These are phyloP conservation scores for Pestalotiopsis sp. DNA, from an alignment of 2,329 filamentous ascomycete genomes.

Conservation along the genomic window DNA sequence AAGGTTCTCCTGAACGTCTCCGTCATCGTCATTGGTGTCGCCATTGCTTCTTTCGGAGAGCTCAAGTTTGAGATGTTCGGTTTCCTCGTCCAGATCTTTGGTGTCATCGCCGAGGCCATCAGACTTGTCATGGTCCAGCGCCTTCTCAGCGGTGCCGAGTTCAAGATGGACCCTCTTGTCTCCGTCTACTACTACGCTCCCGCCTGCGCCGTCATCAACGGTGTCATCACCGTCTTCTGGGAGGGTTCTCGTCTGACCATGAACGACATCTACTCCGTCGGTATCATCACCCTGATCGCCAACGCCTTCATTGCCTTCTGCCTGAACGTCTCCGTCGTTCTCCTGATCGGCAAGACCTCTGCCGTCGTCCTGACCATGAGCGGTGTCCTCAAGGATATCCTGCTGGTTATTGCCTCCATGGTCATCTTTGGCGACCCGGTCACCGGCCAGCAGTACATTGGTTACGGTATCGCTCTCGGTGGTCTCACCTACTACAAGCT, in stretches of 20 bases:
- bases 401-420: constrained; percentile 70
- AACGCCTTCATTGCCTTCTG: constrained; percentile 80
- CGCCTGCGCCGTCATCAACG: constrained; percentile 82
- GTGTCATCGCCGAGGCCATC: constrained; percentile 80
- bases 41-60: constrained; percentile 62
- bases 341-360: constrained; percentile 78
- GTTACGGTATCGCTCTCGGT: constrained; percentile 63
- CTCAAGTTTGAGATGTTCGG: constrained; percentile 70
- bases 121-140: constrained; percentile 87
- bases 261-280: constrained; percentile 67
- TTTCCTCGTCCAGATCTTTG: constrained; percentile 73
- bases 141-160: constrained; percentile 74
- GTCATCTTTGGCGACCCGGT: constrained; percentile 69
- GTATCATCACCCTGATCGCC: constrained; percentile 66
- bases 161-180: constrained; percentile 89
- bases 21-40: constrained; percentile 57
- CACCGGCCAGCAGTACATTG: constrained; percentile 67
- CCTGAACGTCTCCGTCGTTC: constrained; percentile 82
- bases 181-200: constrained; percentile 90
- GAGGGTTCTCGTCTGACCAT: constrained; percentile 70
- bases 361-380: constrained; percentile 73
- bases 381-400: constrained; percentile 74
- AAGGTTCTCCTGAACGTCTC: constrained; percentile 52
- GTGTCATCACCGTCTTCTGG: constrained; percentile 68
- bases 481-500: constrained; percentile 34